Conservation (phyloP, 495 filamentous ascomycete genomes). For the Aspergillus sclerotioniger region DNA sequence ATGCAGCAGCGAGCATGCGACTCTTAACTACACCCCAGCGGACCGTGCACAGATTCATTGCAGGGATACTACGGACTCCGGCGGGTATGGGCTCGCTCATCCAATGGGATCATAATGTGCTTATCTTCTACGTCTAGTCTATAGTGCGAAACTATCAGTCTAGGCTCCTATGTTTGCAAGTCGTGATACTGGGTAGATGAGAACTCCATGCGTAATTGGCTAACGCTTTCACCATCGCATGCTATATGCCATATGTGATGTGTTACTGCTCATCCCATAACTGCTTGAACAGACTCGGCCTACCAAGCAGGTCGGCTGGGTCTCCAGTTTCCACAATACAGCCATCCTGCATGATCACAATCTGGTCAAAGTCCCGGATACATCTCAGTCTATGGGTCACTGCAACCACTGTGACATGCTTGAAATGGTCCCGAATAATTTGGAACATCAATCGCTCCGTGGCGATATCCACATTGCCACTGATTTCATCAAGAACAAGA, state of each 20-base stretch:
- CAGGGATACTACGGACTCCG: neutral
- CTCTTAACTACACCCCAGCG: too few relatives aligned
- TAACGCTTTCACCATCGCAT: too few relatives aligned
- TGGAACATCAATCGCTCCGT: neutral
- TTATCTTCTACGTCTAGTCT: neutral
- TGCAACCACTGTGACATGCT: neutral
- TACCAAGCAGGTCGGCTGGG: neutral
- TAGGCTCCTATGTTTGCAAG: too few relatives aligned
- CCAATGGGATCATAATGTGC: neutral
- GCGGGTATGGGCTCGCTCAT: neutral
- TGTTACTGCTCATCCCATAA: neutral
- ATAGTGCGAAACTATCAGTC: neutral
- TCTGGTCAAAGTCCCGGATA: neutral
- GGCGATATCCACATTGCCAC: neutral
- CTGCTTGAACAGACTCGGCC: neutral
- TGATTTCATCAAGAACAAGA: neutral
- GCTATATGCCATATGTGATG: neutral
- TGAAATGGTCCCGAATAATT: neutral
- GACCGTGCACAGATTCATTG: neutral
- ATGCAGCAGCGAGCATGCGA: neutral
- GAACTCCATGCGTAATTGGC: too few relatives aligned
- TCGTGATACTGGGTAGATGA: too few relatives aligned
- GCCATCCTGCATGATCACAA: neutral
- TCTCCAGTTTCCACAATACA: neutral
- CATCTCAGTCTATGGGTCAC: neutral